Base-by-base conservation (phyloP, 768 basidiomycete genomes). In the Rhodotorula paludigena region DNA sequence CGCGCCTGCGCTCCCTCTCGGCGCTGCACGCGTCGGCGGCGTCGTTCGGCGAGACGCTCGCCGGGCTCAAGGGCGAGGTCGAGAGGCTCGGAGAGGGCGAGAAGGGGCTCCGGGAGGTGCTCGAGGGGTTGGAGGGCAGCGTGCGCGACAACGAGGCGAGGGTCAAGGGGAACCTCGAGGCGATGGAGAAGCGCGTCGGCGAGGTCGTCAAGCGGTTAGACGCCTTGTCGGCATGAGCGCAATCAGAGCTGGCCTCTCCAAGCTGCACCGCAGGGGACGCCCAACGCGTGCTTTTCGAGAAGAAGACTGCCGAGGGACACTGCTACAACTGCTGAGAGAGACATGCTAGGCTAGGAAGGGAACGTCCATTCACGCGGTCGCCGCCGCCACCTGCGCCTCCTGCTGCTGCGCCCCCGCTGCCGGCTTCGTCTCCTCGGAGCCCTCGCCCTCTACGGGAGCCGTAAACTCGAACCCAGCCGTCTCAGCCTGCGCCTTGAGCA, bases 1-100 rank as follows among this genome's bases (percentile, higher is more conserved):
- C 89, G 7, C 89, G 94, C 21, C 79, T 99, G 44, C 85, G 90
- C 45, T 92, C 92, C 16, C 82, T 99, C 8, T 86, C 89, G 15
- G 76, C 85, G 0, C 78, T 99, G 66, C 94, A 99, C 75, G 82
- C 86, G 0, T 86, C 89, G 55, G 90, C 94, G 0, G 83, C 86
- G 3, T 84, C 87, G 33, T 92, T 97, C 74, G 84, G 87, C 58
- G 82, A 80, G 30, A 84, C 86, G 5, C 80, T 97, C 7, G 78
- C 82, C 23, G 77, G 82, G 12, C 79, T 93, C 39, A 87, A 89
- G 77, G 85, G 85, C 62, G 88, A 89, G 68, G 89, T 92, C 74
- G 82, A 82, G 58, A 83, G 84, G 68, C 80, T 85, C 41, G 82
- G 82, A 33, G 86, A 84, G 33, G 83, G 83, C 35, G 81, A 92